Conservation (phyloP, 2,329 filamentous ascomycete species). For the Fusarium sacchari region DNA sequence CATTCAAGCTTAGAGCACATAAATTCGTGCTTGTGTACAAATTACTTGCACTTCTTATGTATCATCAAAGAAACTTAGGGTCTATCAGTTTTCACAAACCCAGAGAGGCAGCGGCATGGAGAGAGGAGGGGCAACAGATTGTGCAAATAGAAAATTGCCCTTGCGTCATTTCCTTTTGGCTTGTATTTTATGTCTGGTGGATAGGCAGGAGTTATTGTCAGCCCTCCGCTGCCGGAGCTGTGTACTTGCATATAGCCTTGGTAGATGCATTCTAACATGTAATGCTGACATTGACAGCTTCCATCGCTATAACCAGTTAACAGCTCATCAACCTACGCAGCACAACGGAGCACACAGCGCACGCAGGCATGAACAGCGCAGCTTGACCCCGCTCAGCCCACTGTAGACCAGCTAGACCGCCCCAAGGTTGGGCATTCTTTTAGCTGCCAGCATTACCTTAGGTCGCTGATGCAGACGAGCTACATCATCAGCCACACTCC, state of each 20-base stretch:
- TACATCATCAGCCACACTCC: conserved; percentile 44
- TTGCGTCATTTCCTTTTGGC: conserved; percentile 45
- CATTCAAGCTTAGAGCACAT: not conserved
- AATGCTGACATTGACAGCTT: conserved; percentile 14
- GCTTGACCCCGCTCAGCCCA: conserved; percentile 26
- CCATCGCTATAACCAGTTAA: conserved; percentile 17
- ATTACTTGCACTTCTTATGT: not conserved
- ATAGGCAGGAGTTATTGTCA: not conserved
- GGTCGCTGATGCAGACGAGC: conserved; percentile 20
- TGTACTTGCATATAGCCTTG: conserved; percentile 7
- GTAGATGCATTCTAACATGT: conserved; percentile 6
- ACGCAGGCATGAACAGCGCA: conserved; percentile 29
- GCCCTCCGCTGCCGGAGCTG: conserved; percentile 22
- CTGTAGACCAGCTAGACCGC: conserved; percentile 23
- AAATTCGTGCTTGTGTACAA: not conserved
- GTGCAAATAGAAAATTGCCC: conserved; percentile 17
- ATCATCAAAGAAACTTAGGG: not conserved
- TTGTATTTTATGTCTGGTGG: not conserved
- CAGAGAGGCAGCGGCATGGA: not conserved
- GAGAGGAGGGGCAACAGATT: conserved; percentile 31
- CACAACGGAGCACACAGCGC: conserved; percentile 10
- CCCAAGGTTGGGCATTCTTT: conserved; percentile 29
- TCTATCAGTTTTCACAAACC: not conserved
- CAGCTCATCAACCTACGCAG: conserved; percentile 9
- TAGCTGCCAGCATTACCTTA: conserved; percentile 7